phyloP scores from a whole-genome alignment of 2,329 filamentous ascomycete species.

The Neoscytalidium dimidiatum region DNA sequence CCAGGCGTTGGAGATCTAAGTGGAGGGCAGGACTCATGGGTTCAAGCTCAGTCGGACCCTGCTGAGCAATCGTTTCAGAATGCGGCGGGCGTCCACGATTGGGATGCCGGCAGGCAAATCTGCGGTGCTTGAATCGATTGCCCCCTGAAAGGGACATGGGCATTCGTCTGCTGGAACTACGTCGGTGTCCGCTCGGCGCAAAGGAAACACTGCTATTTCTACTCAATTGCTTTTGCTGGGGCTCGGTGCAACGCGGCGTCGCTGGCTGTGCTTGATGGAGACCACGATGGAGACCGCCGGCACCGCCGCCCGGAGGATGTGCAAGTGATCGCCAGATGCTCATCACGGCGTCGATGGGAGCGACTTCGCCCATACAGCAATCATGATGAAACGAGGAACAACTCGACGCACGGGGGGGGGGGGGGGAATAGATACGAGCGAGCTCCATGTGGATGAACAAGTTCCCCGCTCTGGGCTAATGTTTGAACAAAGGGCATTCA shows the following conservation, averaged over 20 bases:
- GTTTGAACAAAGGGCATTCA: background rate
- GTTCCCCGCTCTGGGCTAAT: background rate
- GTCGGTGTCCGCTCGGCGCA: background rate
- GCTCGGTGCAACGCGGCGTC: background rate
- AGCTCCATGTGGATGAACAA: background rate
- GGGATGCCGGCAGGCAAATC: background rate
- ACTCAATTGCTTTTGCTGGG: background rate
- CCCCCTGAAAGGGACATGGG: background rate
- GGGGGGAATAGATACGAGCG: background rate
- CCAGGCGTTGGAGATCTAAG: background rate
- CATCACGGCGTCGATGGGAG: background rate
- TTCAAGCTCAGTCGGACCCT: background rate
- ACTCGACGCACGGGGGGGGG: no score
- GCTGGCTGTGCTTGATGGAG: background rate
- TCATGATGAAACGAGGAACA: slow-evolving; percentile 4
- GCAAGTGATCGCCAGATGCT: background rate
- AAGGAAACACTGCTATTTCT: background rate
- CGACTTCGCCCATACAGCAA: background rate
- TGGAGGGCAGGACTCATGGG: background rate
- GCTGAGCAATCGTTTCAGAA: background rate
- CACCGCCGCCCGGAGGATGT: slow-evolving; percentile 16
- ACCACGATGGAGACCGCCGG: background rate
- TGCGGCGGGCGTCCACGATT: background rate
- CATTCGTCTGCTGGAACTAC: background rate
- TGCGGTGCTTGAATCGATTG: background rate